Evolutionary conservation across 371 early-diverging fungal genomes (phyloP).

Genomic region (Mucor ambiguus): DNA sequence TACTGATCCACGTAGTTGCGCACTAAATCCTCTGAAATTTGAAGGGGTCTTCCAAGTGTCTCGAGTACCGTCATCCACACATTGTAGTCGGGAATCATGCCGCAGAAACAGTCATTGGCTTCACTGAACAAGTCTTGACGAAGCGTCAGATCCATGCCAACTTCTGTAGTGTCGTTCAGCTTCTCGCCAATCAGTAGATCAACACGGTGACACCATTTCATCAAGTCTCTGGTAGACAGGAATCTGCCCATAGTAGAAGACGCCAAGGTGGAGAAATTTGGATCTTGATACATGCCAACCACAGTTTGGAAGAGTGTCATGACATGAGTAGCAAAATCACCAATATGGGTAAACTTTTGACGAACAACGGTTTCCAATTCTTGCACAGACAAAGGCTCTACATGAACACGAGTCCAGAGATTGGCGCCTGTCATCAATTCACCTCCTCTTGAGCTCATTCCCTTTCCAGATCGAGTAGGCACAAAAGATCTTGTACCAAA

Average conservation of each 20-base stretch:
- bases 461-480: slow-evolving; percentile 51
- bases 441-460: slow-evolving; percentile 50
- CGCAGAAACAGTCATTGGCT: slow-evolving; percentile 88
- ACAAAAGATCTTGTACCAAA: slow-evolving; percentile 90
- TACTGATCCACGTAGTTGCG: slow-evolving; percentile 76
- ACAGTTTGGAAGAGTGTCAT: slow-evolving; percentile 67
- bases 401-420: slow-evolving; percentile 81
- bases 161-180: slow-evolving; percentile 30
- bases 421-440: slow-evolving; percentile 68
- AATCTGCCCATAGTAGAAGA: slow-evolving; percentile 62
- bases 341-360: slow-evolving; percentile 59
- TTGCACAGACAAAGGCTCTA: slow-evolving; percentile 62
- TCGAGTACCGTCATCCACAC: slow-evolving; percentile 65
- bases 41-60: slow-evolving; percentile 72
- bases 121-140: slow-evolving; percentile 75
- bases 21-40: slow-evolving; percentile 71
- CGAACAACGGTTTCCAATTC: slow-evolving; percentile 72
- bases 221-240: slow-evolving; percentile 73
- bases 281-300: slow-evolving; percentile 57
- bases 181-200: slow-evolving; percentile 47
- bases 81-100: slow-evolving; percentile 76
- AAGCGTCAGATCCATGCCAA: slow-evolving; percentile 46
- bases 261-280: slow-evolving; percentile 50
- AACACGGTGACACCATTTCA: slow-evolving; percentile 88
- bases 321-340: slow-evolving; percentile 55